These are phyloP conservation scores for Mycena sp. DNA, from an alignment of 1,284 basidiomycete genomes.

Conservation along the genomic window DNA sequence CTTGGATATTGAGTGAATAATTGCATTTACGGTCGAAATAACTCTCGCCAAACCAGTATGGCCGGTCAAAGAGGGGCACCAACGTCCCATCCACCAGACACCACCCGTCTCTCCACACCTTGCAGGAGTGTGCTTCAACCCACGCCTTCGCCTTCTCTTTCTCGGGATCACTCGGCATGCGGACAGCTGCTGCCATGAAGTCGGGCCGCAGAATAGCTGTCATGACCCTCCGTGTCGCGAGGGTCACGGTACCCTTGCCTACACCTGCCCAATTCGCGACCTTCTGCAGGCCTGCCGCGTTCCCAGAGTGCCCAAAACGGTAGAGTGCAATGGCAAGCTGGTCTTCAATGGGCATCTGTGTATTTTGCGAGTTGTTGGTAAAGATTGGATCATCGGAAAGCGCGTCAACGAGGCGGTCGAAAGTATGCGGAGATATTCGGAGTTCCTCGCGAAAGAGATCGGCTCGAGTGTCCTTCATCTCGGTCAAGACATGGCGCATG, in stretches of 20 bases:
- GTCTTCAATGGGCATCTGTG: conserved; percentile 32
- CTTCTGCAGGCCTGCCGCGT: conserved; percentile 38
- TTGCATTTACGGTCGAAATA: conserved; percentile 50
- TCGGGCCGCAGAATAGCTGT: conserved; percentile 9
- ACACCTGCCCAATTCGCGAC: conserved; percentile 41
- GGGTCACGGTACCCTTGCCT: conserved; percentile 41
- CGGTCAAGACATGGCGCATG: not conserved
- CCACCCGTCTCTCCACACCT: conserved; percentile 45
- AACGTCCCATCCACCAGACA: conserved; percentile 50
- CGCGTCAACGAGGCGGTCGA: not conserved
- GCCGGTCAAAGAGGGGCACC: conserved; percentile 42
- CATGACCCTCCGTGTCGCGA: conserved; percentile 36
- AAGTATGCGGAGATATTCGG: not conserved
- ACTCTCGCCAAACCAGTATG: conserved; percentile 42
- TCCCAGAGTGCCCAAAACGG: conserved; percentile 45
- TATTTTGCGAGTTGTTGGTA: conserved; percentile 7
- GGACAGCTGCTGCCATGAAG: conserved; percentile 6
- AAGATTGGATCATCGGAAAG: conserved; percentile 2
- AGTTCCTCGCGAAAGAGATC: too few species aligned
- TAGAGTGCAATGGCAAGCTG: conserved; percentile 47
- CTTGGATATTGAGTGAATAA: conserved; percentile 49
- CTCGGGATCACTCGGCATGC: conserved; percentile 9
- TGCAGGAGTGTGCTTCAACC: conserved; percentile 42
- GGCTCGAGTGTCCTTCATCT: not conserved
- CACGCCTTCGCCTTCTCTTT: conserved; percentile 41